These are phyloP conservation scores for Paramecium sexaurelia DNA, from an alignment of 73 alveolate species.

Conservation along the genomic window DNA sequence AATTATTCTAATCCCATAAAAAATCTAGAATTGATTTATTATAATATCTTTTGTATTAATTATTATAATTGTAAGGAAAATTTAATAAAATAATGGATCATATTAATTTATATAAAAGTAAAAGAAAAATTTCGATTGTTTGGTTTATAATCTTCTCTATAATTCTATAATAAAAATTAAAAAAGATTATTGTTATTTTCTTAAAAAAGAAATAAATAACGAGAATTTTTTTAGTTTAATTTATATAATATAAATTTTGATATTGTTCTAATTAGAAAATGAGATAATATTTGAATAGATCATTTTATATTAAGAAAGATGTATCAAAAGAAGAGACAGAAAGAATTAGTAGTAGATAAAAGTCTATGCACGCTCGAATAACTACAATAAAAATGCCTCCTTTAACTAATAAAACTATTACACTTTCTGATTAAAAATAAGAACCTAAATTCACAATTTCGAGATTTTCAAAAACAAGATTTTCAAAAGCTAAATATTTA, in stretches of 20 bases:
- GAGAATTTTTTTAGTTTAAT: not conserved
- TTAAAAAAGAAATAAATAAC: not conserved
- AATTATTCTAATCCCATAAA: too few species aligned
- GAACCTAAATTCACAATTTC: conserved; percentile 29
- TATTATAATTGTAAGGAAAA: too few species aligned
- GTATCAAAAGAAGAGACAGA: not conserved
- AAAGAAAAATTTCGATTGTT: too few species aligned
- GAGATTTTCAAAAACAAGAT: not conserved
- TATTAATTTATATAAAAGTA: too few species aligned
- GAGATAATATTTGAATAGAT: conserved; percentile 32
- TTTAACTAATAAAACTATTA: not conserved
- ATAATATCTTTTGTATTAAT: too few species aligned
- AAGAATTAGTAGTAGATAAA: not conserved
- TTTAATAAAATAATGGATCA: too few species aligned
- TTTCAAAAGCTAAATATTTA: not conserved
- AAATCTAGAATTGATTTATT: too few species aligned
- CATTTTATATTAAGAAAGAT: conserved; percentile 5
- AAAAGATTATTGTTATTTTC: too few species aligned
- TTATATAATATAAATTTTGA: not conserved
- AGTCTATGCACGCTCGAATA: not conserved
- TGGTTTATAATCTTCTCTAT: too few species aligned
- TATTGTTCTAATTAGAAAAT: not conserved
- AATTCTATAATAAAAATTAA: too few species aligned
- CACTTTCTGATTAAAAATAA: not conserved
- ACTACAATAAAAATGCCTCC: not conserved